Conservation (phyloP, 192 early-diverging fungal genomes). For the Umbelopsis ramanniana region DNA sequence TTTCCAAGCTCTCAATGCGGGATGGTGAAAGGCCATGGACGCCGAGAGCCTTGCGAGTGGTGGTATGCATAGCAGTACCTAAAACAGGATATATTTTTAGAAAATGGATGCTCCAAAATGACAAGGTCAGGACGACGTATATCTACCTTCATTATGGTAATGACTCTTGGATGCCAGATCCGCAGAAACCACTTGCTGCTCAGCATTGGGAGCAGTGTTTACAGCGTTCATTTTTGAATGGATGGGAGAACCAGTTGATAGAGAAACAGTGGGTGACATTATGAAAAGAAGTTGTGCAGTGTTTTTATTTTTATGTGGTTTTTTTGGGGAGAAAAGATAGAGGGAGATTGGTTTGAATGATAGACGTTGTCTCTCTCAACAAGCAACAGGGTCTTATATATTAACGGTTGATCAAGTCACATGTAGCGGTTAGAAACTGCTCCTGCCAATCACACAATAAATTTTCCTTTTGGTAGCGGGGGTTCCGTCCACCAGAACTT, state of each 20-base stretch:
- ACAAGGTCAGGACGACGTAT: too few species aligned
- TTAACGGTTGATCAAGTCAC: conserved; percentile 9
- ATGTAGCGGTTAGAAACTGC: neutral
- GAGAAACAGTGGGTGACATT: conserved; percentile 8
- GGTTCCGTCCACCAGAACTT: conserved; percentile 12
- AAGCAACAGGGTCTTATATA: conserved; percentile 12
- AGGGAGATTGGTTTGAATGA: neutral
- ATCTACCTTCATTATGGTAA: conserved; percentile 21
- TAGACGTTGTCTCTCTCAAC: neutral
- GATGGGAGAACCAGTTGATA: neutral
- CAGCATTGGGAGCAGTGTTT: neutral
- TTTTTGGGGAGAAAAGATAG: too few species aligned
- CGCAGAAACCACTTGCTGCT: neutral
- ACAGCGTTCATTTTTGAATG: neutral
- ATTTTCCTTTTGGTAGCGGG: neutral
- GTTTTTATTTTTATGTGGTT: neutral
- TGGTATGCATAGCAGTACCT: conserved; percentile 65
- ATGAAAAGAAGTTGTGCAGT: neutral
- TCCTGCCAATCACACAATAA: neutral
- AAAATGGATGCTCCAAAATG: too few species aligned
- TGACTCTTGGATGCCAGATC: conserved; percentile 7
- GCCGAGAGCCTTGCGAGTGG: conserved; percentile 58
- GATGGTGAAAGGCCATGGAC: conserved; percentile 76
- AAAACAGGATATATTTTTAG: neutral
- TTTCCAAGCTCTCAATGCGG: conserved; percentile 72